phyloP scores from a whole-genome alignment of 257 asterid species.

The Fraxinus anomala region DNA sequence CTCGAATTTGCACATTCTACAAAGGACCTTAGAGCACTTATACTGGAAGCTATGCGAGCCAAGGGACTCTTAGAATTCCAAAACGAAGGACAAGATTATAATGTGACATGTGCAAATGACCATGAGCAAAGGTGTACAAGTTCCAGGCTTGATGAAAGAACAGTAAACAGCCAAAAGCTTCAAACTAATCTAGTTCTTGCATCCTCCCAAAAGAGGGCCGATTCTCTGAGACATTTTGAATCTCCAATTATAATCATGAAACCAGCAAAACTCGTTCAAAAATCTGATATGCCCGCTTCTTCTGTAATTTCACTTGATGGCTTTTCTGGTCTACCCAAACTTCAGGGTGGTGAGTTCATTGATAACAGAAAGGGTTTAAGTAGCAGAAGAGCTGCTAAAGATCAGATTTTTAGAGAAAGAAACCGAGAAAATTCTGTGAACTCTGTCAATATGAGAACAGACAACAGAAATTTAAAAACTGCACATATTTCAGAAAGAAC shows the following conservation, averaged over 20 bases:
- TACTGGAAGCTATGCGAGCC: conserved; percentile 87
- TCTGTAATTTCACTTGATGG: conserved; percentile 57
- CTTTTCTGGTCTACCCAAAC: conserved; percentile 40
- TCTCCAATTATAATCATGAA: conserved; percentile 92
- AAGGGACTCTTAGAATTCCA: conserved; percentile 60
- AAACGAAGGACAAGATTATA: conserved; percentile 46
- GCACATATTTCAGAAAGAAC: conserved; percentile 47
- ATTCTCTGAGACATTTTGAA: conserved; percentile 45
- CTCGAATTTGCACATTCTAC: conserved; percentile 81
- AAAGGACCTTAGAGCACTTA: conserved; percentile 95
- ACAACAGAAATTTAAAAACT: conserved; percentile 38
- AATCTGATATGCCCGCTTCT: conserved; percentile 56
- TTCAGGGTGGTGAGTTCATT: conserved; percentile 38
- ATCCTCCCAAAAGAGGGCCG: conserved; percentile 37
- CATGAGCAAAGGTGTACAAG: conserved; percentile 37
- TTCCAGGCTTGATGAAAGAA: conserved; percentile 31
- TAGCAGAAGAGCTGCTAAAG: conserved; percentile 38
- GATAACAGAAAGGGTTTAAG: conserved; percentile 39
- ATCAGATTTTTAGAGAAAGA: conserved; percentile 32
- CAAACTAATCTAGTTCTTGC: conserved; percentile 38
- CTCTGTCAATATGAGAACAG: conserved; percentile 39
- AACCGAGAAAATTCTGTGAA: conserved; percentile 39
- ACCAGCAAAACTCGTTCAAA: conserved; percentile 70
- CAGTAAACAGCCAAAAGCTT: conserved; percentile 39
- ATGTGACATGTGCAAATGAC: conserved; percentile 33